Base-by-base conservation (phyloP, 2,329 filamentous ascomycete genomes). In the Hypoxylon sp. region DNA sequence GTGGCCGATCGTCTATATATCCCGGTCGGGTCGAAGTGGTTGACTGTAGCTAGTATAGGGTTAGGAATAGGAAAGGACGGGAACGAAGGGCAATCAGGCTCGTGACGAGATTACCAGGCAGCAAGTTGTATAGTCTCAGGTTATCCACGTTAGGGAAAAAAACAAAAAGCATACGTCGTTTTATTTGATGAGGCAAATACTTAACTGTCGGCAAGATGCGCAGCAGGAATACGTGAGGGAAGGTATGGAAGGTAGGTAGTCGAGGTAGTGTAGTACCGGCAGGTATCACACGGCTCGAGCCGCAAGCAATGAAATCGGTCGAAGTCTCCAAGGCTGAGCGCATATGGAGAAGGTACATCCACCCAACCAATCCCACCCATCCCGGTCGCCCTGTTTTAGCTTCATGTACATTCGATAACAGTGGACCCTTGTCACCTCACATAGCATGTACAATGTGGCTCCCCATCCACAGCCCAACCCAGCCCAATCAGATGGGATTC, bases 251-350 rank as follows among this genome's bases (percentile, higher is more conserved):
- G 20, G 20, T 20, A 20, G 20, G 20, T 30, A 25, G 50, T 53
- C 27, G 33, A n/a, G 33, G 53, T 48, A 53, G 25, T 33, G 61
- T 61, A 64, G 48, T 27, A 65, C 42, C 27, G 37, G 31, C 49
- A 27, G 58, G 48, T 61, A 48, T 55, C 48, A 65, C 35, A 42
- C 33, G 37, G 30, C 60, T 50, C 54, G 50, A 68, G 60, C 65
- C 55, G 65, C 65, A 66, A 53, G 35, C 54, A 37, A 64, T 48
- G 48, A 31, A 57, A 30, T 61, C 20, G 2, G 20, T 20, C 20
- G 20, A 20, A 20, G 20, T 20, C 51, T 61, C 56, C 50, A 65
- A 54, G 55, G 55, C 55, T 54, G 54, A 64, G 55, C 42, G 31
- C 61, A 56, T 46, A 37, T 58, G 42, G 50, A 57, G 54, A 57